Percentiles rank a stretch among this genome's conserved stretches.
phyloP scores from a whole-genome alignment of 1,284 basidiomycete species.

The Schizophyllum commune region DNA sequence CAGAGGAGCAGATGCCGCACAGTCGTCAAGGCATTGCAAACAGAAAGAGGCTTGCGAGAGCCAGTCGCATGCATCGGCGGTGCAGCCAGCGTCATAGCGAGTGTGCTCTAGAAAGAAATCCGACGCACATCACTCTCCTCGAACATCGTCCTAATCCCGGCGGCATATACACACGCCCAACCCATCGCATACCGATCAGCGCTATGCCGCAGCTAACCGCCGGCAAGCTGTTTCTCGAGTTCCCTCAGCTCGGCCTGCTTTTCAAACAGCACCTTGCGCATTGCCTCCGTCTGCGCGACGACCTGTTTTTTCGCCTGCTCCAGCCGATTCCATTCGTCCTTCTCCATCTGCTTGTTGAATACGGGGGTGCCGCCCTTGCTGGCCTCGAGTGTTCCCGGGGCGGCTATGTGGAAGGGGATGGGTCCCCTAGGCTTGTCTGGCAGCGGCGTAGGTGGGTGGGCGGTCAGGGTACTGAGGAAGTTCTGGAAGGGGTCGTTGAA shows the following conservation, averaged over 20 bases:
- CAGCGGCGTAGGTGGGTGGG: slow-evolving; percentile 79
- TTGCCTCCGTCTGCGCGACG: slow-evolving; percentile 54
- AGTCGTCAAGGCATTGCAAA: background rate
- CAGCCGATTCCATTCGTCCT: slow-evolving; percentile 75
- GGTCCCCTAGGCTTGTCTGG: slow-evolving; percentile 49
- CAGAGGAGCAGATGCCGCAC: background rate
- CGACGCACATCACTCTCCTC: background rate
- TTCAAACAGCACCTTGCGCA: slow-evolving; percentile 54
- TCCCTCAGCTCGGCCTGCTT: slow-evolving; percentile 65
- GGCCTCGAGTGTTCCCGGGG: slow-evolving; percentile 56
- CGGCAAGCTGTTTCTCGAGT: slow-evolving; percentile 43
- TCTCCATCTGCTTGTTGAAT: slow-evolving; percentile 79
- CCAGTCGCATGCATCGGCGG: background rate
- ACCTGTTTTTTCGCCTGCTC: slow-evolving; percentile 72
- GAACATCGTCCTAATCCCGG: background rate
- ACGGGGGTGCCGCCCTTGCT: slow-evolving; percentile 66
- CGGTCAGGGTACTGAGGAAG: slow-evolving; percentile 79
- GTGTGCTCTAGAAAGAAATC: background rate
- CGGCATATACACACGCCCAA: too few species aligned
- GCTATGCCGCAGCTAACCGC: background rate
- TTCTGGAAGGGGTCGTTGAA: slow-evolving; percentile 91
- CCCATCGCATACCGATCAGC: too few species aligned
- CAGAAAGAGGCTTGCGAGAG: background rate
- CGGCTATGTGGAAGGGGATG: slow-evolving; percentile 62
- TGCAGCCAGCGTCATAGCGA: background rate